These are phyloP conservation scores for Penicillium polonicum DNA, from an alignment of 2,329 filamentous ascomycete species.

Conservation along the genomic window DNA sequence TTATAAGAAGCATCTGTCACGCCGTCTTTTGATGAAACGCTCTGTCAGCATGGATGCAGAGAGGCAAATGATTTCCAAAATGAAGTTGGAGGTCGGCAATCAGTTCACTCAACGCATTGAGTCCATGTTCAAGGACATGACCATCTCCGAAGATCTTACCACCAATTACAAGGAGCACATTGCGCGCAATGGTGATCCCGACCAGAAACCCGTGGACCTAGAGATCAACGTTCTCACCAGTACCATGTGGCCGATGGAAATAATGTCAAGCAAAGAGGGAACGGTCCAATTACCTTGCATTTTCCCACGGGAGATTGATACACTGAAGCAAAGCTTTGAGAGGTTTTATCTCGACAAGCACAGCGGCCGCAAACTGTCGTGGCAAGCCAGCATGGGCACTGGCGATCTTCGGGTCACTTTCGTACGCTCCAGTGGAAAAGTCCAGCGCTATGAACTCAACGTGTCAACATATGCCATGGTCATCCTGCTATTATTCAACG, in stretches of 20 bases:
- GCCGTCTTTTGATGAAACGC: conserved; percentile 81
- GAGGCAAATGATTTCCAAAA: conserved; percentile 90
- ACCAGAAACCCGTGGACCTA: conserved; percentile 70
- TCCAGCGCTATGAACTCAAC: conserved; percentile 81
- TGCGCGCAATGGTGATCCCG: conserved; percentile 55
- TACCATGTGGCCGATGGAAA: conserved; percentile 92
- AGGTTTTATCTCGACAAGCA: conserved; percentile 85
- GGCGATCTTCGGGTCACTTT: conserved; percentile 83
- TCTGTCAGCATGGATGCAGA: conserved; percentile 90
- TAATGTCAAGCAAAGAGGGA: conserved; percentile 65
- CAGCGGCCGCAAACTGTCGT: conserved; percentile 83
- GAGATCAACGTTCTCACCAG: conserved; percentile 82
- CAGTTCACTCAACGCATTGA: conserved; percentile 91
- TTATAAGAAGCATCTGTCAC: conserved; percentile 94
- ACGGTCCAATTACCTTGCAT: conserved; percentile 55
- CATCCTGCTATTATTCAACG: conserved; percentile 85
- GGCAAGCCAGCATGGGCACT: conserved; percentile 73
- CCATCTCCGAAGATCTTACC: conserved; percentile 79
- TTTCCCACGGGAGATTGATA: conserved; percentile 72
- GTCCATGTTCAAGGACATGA: conserved; percentile 97
- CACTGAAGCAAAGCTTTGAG: conserved; percentile 79
- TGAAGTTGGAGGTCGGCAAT: conserved; percentile 96
- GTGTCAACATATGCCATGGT: conserved; percentile 93
- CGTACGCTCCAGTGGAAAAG: conserved; percentile 68
- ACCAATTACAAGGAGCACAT: conserved; percentile 71